Conservation (phyloP, 768 basidiomycete species). For the Omphalotus guepiniiformis region DNA sequence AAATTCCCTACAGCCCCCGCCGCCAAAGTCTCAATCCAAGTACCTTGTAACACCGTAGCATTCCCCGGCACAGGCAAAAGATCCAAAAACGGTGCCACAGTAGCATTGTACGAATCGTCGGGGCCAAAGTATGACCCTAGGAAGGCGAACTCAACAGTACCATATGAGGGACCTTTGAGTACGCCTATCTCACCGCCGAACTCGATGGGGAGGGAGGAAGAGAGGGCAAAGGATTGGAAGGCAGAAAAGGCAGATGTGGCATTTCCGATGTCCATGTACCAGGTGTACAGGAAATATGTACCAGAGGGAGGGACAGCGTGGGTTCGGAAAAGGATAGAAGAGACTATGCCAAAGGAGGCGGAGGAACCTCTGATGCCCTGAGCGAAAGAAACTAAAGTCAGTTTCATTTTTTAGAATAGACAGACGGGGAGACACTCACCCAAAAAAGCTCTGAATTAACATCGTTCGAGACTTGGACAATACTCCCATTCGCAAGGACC, state of each 20-base stretch:
- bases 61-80: constrained; percentile 1
- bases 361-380: constrained; percentile 12
- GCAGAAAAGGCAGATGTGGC: constrained; percentile 4
- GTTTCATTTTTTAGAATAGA: not conserved
- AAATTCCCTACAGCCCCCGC: constrained; percentile 5
- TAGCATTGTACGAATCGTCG: constrained; percentile 9
- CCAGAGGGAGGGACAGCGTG: constrained; percentile 1
- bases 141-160: constrained; percentile 7
- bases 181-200: constrained; percentile 13
- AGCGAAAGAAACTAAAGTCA: not conserved
- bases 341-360: constrained; percentile 13
- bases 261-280: constrained; percentile 6
- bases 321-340: constrained; percentile 9
- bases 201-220: not conserved
- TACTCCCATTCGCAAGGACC: constrained; percentile 25
- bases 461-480: constrained; percentile 16
- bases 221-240: constrained; percentile 11
- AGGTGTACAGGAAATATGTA: constrained; percentile 1
- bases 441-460: constrained; percentile 25
- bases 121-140: constrained; percentile 12
- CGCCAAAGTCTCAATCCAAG: constrained; percentile 6
- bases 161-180: constrained; percentile 3
- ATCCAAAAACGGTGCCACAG: constrained; percentile 9
- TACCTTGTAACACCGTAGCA: constrained; percentile 5
- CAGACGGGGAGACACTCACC: constrained; percentile 12